Base-by-base conservation (phyloP, 2,329 filamentous ascomycete genomes). In the Shiraia bambusicola region DNA sequence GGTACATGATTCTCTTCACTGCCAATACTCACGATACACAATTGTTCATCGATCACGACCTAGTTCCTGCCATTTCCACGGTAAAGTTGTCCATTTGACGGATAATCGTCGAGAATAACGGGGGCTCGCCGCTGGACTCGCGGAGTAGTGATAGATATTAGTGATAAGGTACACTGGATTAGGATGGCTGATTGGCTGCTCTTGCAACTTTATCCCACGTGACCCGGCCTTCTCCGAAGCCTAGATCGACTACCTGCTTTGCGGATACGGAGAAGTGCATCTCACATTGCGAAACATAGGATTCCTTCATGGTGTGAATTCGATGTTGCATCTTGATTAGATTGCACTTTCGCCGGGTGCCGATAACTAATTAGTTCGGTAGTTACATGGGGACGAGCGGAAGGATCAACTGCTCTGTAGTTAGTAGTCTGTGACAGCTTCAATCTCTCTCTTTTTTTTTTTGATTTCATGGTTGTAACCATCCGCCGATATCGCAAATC, bases 211-310 rank as follows among this genome's bases (percentile, higher is more conserved):
- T 38, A 40, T 29, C 31, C 36, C 53, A 61, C 52, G 60, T 59
- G 52, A 56, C 42, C 42, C 63, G 63, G 63, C 47, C 35, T 29
- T 38, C 56, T 59, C 63, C 62, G 63, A 64, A 17, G 52, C 56
- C 44, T 49, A 45, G 46, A 37, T 31, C 17, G 31, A 34, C 37
- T 40, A 6, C 6, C 37, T n/a, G 15, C 26, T 42, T 12, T 19
- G 45, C 30, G 43, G 15, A 34, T 44, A 37, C 42, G 28, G 38
- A 46, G 34, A 47, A 40, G 29, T 28, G 45, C 50, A 58, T 56
- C 57, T 56, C 53, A 56, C 60, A 37, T 47, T 36, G 28, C 19
- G 9, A 13, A 43, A 30, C 33, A 35, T 33, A 34, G 34, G 28
- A 32, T 6, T 19, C 29, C 22, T 41, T 45, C 54, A 22, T 45